Evolutionary conservation across 129 eudicot species (phyloP).

Genomic region (Cynara cardunculus): DNA sequence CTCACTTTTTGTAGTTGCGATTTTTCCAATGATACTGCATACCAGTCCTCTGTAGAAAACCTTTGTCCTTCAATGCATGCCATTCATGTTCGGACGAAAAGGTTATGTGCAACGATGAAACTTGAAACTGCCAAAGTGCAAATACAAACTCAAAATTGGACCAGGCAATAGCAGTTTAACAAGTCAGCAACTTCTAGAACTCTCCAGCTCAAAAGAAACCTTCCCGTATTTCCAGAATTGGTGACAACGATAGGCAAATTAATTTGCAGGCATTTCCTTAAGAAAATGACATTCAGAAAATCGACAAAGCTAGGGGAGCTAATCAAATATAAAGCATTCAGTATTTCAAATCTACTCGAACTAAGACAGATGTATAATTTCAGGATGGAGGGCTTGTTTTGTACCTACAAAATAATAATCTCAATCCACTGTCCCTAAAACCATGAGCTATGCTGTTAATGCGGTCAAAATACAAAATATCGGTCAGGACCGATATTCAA

Average conservation of each 20-base stretch:
- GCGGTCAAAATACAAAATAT: too few relatives aligned
- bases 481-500: too few relatives aligned
- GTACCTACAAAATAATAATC: background rate
- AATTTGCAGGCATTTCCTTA: background rate
- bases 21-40: slow-evolving; percentile 99
- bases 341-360: background rate
- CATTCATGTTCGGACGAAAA: slow-evolving; percentile 74
- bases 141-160: slow-evolving; percentile 8
- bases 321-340: background rate
- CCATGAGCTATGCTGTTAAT: too few relatives aligned
- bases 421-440: background rate
- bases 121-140: slow-evolving; percentile 62
- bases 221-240: background rate
- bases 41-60: slow-evolving; percentile 89
- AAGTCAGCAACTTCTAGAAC: background rate
- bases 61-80: slow-evolving; percentile 66
- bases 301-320: background rate
- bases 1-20: slow-evolving; percentile 73
- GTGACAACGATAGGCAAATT: background rate
- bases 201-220: background rate
- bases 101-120: slow-evolving; percentile 91
- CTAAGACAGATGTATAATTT: background rate
- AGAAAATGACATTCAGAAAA: background rate
- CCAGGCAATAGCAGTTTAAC: slow-evolving; percentile 13
- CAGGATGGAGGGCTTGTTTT: background rate